Evolutionary conservation across 768 basidiomycete species (phyloP).

Genomic region (Rhizopogon vinicolor): DNA sequence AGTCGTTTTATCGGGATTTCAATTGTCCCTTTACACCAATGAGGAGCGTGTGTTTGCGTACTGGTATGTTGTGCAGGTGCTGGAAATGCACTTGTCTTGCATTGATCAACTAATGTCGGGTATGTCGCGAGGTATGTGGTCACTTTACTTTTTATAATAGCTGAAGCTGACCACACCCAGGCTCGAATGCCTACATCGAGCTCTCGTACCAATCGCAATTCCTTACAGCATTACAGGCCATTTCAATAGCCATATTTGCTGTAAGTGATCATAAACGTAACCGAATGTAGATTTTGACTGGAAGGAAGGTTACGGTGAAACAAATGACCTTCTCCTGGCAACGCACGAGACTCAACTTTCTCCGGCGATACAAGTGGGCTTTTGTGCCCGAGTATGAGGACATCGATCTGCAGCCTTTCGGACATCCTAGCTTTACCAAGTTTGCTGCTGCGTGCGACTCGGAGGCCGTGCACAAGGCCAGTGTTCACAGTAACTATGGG

Average conservation of each 20-base stretch:
- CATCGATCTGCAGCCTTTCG: slow-evolving; percentile 40
- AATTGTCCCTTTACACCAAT: slow-evolving; percentile 64
- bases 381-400: slow-evolving; percentile 55
- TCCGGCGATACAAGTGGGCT: slow-evolving; percentile 77
- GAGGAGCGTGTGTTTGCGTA: slow-evolving; percentile 74
- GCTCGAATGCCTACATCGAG: slow-evolving; percentile 34
- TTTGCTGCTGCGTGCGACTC: slow-evolving; percentile 35
- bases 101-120: slow-evolving; percentile 43
- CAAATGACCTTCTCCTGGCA: slow-evolving; percentile 43
- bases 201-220: slow-evolving; percentile 46
- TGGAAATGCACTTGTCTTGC: slow-evolving; percentile 50
- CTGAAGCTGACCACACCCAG: slow-evolving; percentile 4
- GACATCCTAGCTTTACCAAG: slow-evolving; percentile 49
- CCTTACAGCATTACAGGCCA: slow-evolving; percentile 52
- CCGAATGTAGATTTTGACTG: background rate
- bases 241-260: slow-evolving; percentile 49
- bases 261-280: slow-evolving; percentile 30
- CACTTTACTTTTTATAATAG: background rate
- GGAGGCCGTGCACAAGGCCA: slow-evolving; percentile 31
- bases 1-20: slow-evolving; percentile 70
- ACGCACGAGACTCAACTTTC: slow-evolving; percentile 52
- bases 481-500: background rate
- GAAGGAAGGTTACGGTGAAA: slow-evolving; percentile 42
- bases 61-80: slow-evolving; percentile 61
- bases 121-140: slow-evolving; percentile 36